Percentiles rank a stretch among this genome's conserved stretches.
phyloP scores from a whole-genome alignment of 139 green algal genomes.

The Bryopsis sp. region DNA sequence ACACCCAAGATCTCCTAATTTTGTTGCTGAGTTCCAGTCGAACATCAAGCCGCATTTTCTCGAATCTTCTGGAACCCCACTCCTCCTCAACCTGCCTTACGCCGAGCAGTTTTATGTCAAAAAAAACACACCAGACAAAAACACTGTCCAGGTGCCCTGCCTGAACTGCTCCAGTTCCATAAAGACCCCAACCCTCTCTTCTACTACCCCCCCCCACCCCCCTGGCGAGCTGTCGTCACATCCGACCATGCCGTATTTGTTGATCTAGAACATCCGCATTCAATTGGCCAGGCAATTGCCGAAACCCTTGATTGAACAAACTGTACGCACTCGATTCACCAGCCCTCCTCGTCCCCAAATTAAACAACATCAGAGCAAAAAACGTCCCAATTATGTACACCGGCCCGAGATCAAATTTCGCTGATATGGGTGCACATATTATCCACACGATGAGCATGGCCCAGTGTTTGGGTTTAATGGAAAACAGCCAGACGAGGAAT shows the following conservation, averaged over 20 bases:
- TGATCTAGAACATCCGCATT: slow-evolving; percentile 42
- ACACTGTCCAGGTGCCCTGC: too few species aligned
- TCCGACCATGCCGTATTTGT: slow-evolving; percentile 39
- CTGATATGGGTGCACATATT: slow-evolving; percentile 10
- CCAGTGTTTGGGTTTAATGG: slow-evolving; percentile 14
- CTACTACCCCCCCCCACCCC: too few species aligned
- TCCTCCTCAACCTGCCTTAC: too few species aligned
- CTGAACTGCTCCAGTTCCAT: too few species aligned
- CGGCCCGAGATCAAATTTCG: slow-evolving; percentile 22
- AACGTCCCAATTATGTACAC: slow-evolving; percentile 28
- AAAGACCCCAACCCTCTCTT: too few species aligned
- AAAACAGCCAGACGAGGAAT: slow-evolving; percentile 27
- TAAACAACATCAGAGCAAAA: slow-evolving; percentile 30
- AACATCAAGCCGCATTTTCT: too few species aligned
- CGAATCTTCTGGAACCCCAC: too few species aligned
- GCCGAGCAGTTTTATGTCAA: too few species aligned
- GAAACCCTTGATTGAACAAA: slow-evolving; percentile 45
- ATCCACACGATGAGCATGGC: slow-evolving; percentile 12
- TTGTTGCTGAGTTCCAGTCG: too few species aligned
- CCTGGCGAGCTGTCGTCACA: slow-evolving; percentile 24
- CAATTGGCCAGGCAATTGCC: slow-evolving; percentile 42
- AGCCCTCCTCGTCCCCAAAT: slow-evolving; percentile 30
- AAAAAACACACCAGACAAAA: too few species aligned
- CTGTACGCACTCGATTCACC: slow-evolving; percentile 37
- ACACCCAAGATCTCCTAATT: too few species aligned